These are phyloP conservation scores for Areca catechu DNA, from an alignment of 176 grass and related monocot genomes.

Conservation along the genomic window DNA sequence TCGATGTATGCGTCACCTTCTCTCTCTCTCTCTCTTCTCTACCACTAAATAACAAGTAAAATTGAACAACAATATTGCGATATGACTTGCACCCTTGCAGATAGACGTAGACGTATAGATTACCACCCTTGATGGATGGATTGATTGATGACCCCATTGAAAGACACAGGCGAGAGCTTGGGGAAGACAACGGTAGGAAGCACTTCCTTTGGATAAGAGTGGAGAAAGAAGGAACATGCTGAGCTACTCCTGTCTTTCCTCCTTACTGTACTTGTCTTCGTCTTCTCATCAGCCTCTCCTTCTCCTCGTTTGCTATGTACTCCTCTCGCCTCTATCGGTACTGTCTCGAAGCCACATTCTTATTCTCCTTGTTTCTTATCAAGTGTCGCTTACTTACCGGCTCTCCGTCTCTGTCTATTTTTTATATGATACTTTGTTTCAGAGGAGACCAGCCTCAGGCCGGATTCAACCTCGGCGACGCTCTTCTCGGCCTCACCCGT, in stretches of 20 bases:
- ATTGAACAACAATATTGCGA: not conserved
- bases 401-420: not conserved
- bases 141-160: conserved; percentile 18
- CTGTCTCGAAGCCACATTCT: not conserved
- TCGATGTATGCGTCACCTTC: not conserved
- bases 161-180: not conserved
- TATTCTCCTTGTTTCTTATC: conserved; percentile 4
- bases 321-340: conserved; percentile 35
- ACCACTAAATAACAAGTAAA: no score
- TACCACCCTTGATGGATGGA: conserved; percentile 27
- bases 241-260: not conserved
- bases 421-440: conserved; percentile 16
- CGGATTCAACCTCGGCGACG: conserved; percentile 77
- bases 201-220: no score
- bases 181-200: not conserved
- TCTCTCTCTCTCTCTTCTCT: not conserved
- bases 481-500: conserved; percentile 46
- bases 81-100: conserved; percentile 9
- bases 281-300: not conserved
- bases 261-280: not conserved
- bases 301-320: conserved; percentile 27
- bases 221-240: not conserved
- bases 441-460: conserved; percentile 52
- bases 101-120: conserved; percentile 20
- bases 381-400: not conserved